These are phyloP conservation scores for Multifurca ochricompacta DNA, from an alignment of 768 basidiomycete species.

Conservation along the genomic window DNA sequence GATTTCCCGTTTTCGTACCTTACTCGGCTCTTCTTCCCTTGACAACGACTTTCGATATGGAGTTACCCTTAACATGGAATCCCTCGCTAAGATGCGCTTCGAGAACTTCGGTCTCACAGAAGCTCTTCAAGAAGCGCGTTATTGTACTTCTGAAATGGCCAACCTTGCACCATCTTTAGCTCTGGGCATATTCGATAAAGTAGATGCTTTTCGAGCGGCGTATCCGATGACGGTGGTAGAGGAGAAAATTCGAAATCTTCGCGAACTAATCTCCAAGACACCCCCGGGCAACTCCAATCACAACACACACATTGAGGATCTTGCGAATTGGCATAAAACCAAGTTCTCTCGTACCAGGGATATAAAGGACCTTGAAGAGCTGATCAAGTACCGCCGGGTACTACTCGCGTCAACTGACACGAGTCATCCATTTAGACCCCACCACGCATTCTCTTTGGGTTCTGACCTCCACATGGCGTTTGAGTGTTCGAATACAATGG, in stretches of 20 bases:
- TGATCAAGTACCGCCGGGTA: neutral
- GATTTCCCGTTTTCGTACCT: neutral
- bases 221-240: neutral
- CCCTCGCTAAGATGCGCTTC: neutral
- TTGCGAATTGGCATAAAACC: neutral
- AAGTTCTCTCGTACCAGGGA: neutral
- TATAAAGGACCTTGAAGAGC: neutral
- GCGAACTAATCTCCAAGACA: neutral
- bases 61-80: neutral
- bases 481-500: neutral
- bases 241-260: neutral
- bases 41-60: neutral
- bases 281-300: neutral
- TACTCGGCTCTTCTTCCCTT: neutral
- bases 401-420: neutral
- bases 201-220: neutral
- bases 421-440: neutral
- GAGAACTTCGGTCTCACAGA: neutral
- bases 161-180: neutral
- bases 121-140: neutral
- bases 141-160: neutral
- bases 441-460: neutral
- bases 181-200: neutral
- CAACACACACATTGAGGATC: neutral
- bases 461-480: slow-evolving; percentile 1